Conservation (phyloP, 345 rosid genomes). For the Raphanus raphanistrum region DNA sequence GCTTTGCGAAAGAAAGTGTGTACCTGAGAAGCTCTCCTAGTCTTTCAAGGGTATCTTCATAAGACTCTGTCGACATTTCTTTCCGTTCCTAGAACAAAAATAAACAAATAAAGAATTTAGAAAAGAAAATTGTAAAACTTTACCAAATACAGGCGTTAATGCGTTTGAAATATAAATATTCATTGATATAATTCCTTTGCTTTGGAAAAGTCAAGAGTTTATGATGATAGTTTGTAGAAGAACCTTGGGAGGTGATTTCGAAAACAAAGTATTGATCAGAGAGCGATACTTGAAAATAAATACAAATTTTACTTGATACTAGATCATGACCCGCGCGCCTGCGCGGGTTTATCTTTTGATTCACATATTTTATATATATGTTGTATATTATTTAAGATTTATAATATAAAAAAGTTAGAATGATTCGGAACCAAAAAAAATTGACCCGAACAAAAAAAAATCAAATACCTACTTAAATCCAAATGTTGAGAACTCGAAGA, state of each 20-base stretch:
- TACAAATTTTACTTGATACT: not conserved
- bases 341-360: too few relatives aligned
- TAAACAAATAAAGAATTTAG: not conserved
- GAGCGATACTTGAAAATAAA: constrained; percentile 5
- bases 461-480: too few relatives aligned
- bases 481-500: too few relatives aligned
- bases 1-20: not conserved
- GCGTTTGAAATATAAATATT: not conserved
- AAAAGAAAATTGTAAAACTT: constrained; percentile 24
- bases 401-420: too few relatives aligned
- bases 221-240: not conserved
- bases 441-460: too few relatives aligned
- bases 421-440: too few relatives aligned
- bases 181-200: not conserved
- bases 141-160: not conserved
- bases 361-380: too few relatives aligned
- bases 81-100: not conserved
- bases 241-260: constrained; percentile 10
- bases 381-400: too few relatives aligned
- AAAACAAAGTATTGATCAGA: constrained; percentile 4
- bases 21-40: not conserved
- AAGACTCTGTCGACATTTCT: constrained; percentile 16
- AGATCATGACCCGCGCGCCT: too few relatives aligned
- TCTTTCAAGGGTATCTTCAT: not conserved
- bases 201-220: not conserved